phyloP scores from a whole-genome alignment of 1,139 yeast genomes.

The Saccharomyces hybrid region DNA sequence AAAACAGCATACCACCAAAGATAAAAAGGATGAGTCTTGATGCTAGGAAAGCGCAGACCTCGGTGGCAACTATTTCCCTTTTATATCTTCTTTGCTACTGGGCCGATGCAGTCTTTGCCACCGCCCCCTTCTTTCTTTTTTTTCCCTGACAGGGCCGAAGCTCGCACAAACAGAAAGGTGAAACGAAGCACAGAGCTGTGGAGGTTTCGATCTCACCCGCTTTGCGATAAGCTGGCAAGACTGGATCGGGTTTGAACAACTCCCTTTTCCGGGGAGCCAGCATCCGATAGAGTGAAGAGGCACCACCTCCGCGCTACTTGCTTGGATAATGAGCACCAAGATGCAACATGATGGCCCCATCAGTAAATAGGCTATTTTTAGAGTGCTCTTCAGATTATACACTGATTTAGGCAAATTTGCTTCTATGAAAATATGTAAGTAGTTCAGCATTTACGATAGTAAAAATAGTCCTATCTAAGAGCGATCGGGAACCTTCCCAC shows the following conservation, averaged over 20 bases:
- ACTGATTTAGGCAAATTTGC: neutral
- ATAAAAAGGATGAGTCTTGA: neutral
- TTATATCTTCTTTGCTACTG: neutral
- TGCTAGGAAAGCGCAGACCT: neutral
- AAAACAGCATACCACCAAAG: neutral
- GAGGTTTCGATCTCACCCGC: slow-evolving; percentile 1
- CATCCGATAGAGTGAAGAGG: neutral
- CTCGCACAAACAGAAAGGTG: neutral
- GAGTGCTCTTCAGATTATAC: neutral
- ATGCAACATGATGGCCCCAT: too few species aligned
- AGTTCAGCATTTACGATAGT: neutral
- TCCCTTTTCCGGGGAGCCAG: neutral
- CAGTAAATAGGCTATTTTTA: neutral
- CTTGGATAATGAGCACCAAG: neutral
- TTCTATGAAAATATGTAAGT: neutral
- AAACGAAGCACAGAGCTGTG: neutral
- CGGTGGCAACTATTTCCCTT: slow-evolving; percentile 1
- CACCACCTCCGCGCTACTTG: neutral
- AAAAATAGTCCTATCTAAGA: neutral
- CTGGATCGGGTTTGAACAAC: neutral
- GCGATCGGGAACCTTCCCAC: neutral
- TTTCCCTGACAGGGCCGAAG: slow-evolving; percentile 1
- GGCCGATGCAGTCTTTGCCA: slow-evolving; percentile 1
- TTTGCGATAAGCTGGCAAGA: neutral
- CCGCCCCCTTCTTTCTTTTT: slow-evolving; percentile 1